These are phyloP conservation scores for Hamigera avellanea DNA, from an alignment of 495 filamentous ascomycete species.

Conservation along the genomic window DNA sequence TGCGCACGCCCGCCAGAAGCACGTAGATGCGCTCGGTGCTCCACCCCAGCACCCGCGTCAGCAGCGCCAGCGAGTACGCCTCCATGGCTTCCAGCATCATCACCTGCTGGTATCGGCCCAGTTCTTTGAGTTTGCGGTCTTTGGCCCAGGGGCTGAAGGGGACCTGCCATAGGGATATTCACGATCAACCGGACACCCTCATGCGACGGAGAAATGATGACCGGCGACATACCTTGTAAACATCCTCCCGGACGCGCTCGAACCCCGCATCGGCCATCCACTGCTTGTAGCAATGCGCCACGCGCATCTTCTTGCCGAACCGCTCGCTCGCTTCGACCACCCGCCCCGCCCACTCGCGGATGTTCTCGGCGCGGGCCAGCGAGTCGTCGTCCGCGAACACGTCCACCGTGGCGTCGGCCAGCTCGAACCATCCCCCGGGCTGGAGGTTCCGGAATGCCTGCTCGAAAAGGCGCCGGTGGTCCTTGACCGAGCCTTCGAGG, in stretches of 20 bases:
- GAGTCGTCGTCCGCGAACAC: slow-evolving; percentile 18
- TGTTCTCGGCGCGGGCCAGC: not conserved
- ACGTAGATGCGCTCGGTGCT: slow-evolving; percentile 38
- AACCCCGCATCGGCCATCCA: slow-evolving; percentile 11
- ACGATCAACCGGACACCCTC: slow-evolving; percentile 1
- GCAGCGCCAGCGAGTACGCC: slow-evolving; percentile 38
- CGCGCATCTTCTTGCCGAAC: slow-evolving; percentile 7
- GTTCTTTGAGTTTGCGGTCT: slow-evolving; percentile 9
- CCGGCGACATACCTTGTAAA: slow-evolving; percentile 9
- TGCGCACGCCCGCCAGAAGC: slow-evolving; percentile 39
- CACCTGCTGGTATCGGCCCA: slow-evolving; percentile 26
- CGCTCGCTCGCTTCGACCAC: slow-evolving; percentile 6
- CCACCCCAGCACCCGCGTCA: slow-evolving; percentile 46
- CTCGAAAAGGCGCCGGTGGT: slow-evolving; percentile 44
- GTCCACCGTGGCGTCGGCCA: slow-evolving; percentile 21
- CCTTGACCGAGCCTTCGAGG: slow-evolving; percentile 42
- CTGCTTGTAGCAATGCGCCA: slow-evolving; percentile 2
- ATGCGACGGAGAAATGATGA: no score
- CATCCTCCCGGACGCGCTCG: slow-evolving; percentile 7
- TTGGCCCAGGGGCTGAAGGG: slow-evolving; percentile 12
- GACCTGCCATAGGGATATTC: slow-evolving; percentile 1
- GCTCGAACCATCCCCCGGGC: slow-evolving; percentile 32
- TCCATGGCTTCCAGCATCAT: slow-evolving; percentile 39
- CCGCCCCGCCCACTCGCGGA: slow-evolving; percentile 3
- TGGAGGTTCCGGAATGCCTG: slow-evolving; percentile 13